A percentile compares a stretch with the other conserved stretches of the same genome.
Conservation (phyloP, 345 rosid genomes). For the Hirschfeldia incana region DNA sequence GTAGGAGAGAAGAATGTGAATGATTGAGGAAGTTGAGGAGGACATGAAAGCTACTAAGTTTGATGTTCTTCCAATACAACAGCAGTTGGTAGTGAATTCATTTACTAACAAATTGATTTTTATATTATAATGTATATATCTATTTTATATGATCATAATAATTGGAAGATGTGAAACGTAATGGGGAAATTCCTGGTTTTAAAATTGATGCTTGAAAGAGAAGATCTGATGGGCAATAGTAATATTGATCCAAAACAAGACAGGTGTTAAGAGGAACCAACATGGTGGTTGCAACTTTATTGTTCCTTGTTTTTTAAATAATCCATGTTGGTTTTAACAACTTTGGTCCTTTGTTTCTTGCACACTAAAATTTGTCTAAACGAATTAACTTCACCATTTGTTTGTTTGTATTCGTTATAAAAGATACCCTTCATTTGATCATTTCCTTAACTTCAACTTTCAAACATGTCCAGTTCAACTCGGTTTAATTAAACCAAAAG, state of each 20-base stretch:
- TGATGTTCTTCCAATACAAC: constrained; percentile 38
- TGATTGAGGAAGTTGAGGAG: constrained; percentile 42
- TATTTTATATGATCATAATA: constrained; percentile 15
- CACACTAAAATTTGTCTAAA: background rate
- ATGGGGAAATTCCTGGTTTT: constrained; percentile 12
- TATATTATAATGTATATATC: constrained; percentile 3
- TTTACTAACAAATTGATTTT: constrained; percentile 23
- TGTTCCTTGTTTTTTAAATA: constrained; percentile 27
- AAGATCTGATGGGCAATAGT: constrained; percentile 21
- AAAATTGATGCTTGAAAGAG: constrained; percentile 28
- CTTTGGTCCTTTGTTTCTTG: constrained; percentile 23
- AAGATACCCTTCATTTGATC: background rate
- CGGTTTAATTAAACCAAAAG: background rate
- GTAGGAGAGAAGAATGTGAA: background rate
- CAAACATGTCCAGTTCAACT: background rate
- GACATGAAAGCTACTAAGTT: constrained; percentile 44
- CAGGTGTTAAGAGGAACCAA: constrained; percentile 28
- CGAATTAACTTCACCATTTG: background rate
- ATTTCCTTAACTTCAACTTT: background rate
- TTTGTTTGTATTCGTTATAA: constrained; percentile 15
- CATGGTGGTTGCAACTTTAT: constrained; percentile 40
- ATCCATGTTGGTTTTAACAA: constrained; percentile 24
- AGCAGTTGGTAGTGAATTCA: constrained; percentile 34
- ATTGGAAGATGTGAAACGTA: constrained; percentile 35
- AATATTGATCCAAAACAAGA: constrained; percentile 16